phyloP scores from a whole-genome alignment of 768 basidiomycete species.

The Rhizopogon vesiculosus region DNA sequence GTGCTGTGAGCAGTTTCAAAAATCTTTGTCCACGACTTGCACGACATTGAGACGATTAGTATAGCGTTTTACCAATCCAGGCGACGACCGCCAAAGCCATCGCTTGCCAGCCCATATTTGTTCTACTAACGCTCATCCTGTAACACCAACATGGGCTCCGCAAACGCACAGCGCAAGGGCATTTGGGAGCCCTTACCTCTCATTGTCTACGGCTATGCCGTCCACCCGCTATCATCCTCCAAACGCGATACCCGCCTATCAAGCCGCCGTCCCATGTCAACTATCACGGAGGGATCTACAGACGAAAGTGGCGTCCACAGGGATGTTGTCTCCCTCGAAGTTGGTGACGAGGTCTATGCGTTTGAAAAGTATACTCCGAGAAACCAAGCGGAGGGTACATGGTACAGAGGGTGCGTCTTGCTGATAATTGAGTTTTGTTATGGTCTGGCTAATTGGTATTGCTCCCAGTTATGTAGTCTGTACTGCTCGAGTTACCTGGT shows the following conservation, averaged over 20 bases:
- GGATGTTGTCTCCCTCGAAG: constrained; percentile 82
- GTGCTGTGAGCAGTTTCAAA: too few species aligned
- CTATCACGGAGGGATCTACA: constrained; percentile 42
- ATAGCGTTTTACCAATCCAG: too few species aligned
- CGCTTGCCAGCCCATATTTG: neutral
- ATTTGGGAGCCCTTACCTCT: constrained; percentile 62
- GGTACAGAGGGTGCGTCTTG: constrained; percentile 88
- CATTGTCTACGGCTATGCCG: constrained; percentile 89
- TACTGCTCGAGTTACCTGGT: constrained; percentile 69
- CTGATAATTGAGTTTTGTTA: neutral
- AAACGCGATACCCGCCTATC: constrained; percentile 69
- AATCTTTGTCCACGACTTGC: too few species aligned
- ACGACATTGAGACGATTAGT: too few species aligned
- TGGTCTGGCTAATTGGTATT: neutral
- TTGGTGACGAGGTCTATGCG: constrained; percentile 96
- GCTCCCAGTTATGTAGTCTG: constrained; percentile 78
- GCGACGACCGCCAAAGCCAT: neutral
- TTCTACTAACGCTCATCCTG: neutral
- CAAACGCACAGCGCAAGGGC: constrained; percentile 32
- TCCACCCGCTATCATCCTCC: constrained; percentile 75
- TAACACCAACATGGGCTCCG: constrained; percentile 13
- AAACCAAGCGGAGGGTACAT: constrained; percentile 74
- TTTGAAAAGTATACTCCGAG: constrained; percentile 86
- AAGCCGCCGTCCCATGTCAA: constrained; percentile 34
- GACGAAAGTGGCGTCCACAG: constrained; percentile 63